Percentiles rank a stretch among this genome's conserved stretches.
Conservation (phyloP, 2,329 filamentous ascomycete species). For the Ophiocordyceps sinensis region DNA sequence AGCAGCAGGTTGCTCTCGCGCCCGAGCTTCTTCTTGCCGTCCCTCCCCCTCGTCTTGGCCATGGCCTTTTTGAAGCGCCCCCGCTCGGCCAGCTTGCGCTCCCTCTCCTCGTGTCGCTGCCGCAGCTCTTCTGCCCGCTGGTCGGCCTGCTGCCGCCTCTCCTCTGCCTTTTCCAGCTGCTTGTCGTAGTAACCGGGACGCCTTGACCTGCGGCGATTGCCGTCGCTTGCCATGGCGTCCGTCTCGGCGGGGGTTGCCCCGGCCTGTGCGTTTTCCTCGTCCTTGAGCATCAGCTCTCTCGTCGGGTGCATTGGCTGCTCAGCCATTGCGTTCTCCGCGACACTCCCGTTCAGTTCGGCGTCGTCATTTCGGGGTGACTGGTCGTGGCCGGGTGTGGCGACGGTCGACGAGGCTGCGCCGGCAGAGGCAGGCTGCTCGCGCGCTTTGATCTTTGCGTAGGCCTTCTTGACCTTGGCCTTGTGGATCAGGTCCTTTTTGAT, state of each 20-base stretch:
- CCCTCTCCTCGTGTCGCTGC: slow-evolving; percentile 45
- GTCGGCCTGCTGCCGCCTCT: slow-evolving; percentile 26
- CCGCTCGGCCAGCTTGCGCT: slow-evolving; percentile 50
- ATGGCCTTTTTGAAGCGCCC: slow-evolving; percentile 51
- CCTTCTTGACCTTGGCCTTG: slow-evolving; percentile 86
- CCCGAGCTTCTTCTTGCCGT: slow-evolving; percentile 67
- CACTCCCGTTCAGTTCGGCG: slow-evolving; percentile 3
- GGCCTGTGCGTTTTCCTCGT: slow-evolving; percentile 20
- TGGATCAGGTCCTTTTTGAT: slow-evolving; percentile 82
- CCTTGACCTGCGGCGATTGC: slow-evolving; percentile 19
- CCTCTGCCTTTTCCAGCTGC: slow-evolving; percentile 36
- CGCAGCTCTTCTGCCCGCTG: slow-evolving; percentile 25
- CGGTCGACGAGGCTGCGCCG: slow-evolving; percentile 1
- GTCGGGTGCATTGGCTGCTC: slow-evolving; percentile 20
- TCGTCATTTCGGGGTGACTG: neutral
- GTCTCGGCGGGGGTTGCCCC: slow-evolving; percentile 6
- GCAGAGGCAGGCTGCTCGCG: slow-evolving; percentile 18
- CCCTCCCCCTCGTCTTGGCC: slow-evolving; percentile 59
- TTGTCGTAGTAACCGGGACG: slow-evolving; percentile 50
- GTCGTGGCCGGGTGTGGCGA: neutral
- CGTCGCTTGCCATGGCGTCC: slow-evolving; percentile 12
- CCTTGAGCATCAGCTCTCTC: slow-evolving; percentile 24
- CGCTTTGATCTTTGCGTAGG: slow-evolving; percentile 74
- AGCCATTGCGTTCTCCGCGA: slow-evolving; percentile 7
- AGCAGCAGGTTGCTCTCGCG: slow-evolving; percentile 66